Evolutionary conservation across 2,329 filamentous ascomycete species (phyloP), one percentile per base, ranked within the genome.

Genomic region (Botryotinia narcissicola): DNA sequence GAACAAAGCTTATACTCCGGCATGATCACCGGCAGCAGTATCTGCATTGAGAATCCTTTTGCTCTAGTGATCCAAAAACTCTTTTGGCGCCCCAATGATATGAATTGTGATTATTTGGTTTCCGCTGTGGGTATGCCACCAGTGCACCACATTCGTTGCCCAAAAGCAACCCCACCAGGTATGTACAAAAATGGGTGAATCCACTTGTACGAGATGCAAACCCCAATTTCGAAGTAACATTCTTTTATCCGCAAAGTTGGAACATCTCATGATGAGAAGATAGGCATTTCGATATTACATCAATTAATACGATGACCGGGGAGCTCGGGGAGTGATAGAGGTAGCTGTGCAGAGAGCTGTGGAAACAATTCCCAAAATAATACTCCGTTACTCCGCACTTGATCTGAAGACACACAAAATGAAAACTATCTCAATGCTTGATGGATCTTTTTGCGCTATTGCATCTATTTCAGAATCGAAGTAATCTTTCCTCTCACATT

Each of bases 71-170:
- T 48, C 32, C 46, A 29, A 68, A 68, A 40, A 12, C 35, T 40
- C 59, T 42, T 67, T 67, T 67, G 48, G 64, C 46, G 64, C 64
- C 40, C 66, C 66, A 68, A 68, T 57, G 25, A 68, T 68, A 68
- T 42, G 22, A 40, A 20, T 29, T 40, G 14, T 54, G 64, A 29
- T 40, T 42, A n/a, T 68, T 22, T 18, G 44, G 9, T 68, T 67
- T 40, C 64, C 46, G 37, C 20, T 40, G 32, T 54, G 32, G 25
- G 18, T 40, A 68, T 68, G 64, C 46, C 35, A 68, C 48, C 32
- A 32, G 32, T 32, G 32, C 32, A 32, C 32, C 46, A 22, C 64
- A 54, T 40, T 37, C 25, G 8, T 68, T 16, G 35, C 35, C 46
- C 46, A 40, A 37, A 18, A 37, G 22, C 20, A 67, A 67, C 46